These are phyloP conservation scores for Clavispora phyllophila DNA, from an alignment of 805 yeast genomes.

Conservation along the genomic window DNA sequence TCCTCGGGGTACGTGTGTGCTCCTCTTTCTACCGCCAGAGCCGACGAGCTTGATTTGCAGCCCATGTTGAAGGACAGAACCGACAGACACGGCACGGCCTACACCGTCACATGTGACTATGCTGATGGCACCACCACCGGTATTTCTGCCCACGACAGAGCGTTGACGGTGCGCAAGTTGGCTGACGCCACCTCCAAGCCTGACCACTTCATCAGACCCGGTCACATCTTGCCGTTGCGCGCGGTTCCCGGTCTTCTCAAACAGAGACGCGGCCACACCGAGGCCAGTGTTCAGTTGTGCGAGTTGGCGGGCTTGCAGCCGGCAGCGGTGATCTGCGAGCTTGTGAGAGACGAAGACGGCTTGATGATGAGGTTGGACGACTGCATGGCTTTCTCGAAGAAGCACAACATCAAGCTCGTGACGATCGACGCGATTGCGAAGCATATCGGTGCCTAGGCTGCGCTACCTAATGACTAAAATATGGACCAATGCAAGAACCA, in stretches of 20 bases:
- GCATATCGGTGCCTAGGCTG: constrained; percentile 32
- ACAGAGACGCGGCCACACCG: constrained; percentile 91
- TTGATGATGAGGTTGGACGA: constrained; percentile 91
- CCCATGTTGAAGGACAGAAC: constrained; percentile 56
- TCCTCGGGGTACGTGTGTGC: constrained; percentile 92
- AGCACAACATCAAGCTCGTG: constrained; percentile 62
- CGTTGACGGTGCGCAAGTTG: constrained; percentile 68
- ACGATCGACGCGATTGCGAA: constrained; percentile 72
- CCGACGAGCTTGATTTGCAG: constrained; percentile 76
- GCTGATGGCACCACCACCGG: constrained; percentile 94
- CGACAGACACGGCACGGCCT: constrained; percentile 95
- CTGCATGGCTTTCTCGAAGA: constrained; percentile 64
- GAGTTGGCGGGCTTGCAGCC: constrained; percentile 70
- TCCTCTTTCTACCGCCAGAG: constrained; percentile 72
- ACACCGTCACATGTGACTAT: constrained; percentile 86
- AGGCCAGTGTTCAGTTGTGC: constrained; percentile 90
- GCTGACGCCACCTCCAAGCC: constrained; percentile 58
- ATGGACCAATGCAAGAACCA: background rate
- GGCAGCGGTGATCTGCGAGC: constrained; percentile 90
- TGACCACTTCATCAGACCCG: constrained; percentile 79
- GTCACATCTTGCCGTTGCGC: constrained; percentile 89
- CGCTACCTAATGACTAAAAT: background rate
- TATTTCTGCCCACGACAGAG: constrained; percentile 90
- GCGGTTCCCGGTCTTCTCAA: constrained; percentile 83
- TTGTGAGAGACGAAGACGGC: constrained; percentile 91